Base-by-base conservation (phyloP, 1,139 yeast genomes). In the Saccharomyces hybrid region DNA sequence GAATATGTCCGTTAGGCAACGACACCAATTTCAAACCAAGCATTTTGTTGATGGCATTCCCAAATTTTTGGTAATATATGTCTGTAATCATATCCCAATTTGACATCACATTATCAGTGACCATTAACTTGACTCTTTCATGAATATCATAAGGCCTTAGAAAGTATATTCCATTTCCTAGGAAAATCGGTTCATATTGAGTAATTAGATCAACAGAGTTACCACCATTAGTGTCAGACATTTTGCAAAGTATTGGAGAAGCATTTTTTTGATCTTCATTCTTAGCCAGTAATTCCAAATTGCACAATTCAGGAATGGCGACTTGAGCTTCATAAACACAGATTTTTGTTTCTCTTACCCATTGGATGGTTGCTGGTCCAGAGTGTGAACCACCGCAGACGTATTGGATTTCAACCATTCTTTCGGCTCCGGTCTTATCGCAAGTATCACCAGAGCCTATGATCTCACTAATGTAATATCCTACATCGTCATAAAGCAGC, bases 281-380 rank as follows among this genome's bases (percentile, higher is more conserved):
- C 16, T 56, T 59, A 14, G 66, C 59, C 3, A 67, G 53, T n/a
- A 67, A 50, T 31, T 63, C 65, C 25, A 68, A 32, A 7, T 66
- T 63, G 67, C 97, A 90, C 25, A 88, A 71, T 5, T 74, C 72
- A 0, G 87, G 84, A 0, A 85, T 74, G 49, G 78, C 76, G 1
- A 89, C 71, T n/a, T 75, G 75, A 68, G 85, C 77, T 60, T 78
- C 78, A 64, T 89, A 89, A 50, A 81, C 81, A 68, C 97, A 90
- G 0, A 93, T 85, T 58, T 78, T 79, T 52, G 81, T 73, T 70
- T 91, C 98, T 52, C 74, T 74, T 0, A 85, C 78, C 57, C 77
- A 76, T 16, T 72, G 72, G 3, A 83, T 70, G 4, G 61, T 58
- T 0, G 74, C 67, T 7, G 60, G 58, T 1, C 68, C 63, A 13